Conservation (phyloP, 1,284 basidiomycete genomes). For the Kwoniella shivajii region DNA sequence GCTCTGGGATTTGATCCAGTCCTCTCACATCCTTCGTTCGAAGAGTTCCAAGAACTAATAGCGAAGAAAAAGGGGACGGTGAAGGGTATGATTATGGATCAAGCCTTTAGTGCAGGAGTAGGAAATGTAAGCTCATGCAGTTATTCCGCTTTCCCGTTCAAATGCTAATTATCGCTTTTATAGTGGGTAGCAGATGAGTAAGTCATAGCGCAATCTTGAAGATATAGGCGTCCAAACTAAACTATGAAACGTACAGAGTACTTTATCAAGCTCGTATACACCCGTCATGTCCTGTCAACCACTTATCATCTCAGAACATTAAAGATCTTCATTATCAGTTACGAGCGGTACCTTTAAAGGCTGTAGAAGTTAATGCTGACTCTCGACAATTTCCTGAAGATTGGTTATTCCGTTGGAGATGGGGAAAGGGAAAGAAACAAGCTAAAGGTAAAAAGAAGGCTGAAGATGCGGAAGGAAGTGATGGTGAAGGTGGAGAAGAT, state of each 20-base stretch:
- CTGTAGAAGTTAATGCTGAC: slow-evolving; percentile 74
- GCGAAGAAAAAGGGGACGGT: slow-evolving; percentile 68
- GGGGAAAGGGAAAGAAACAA: slow-evolving; percentile 73
- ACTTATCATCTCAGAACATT: slow-evolving; percentile 61
- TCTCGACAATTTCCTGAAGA: slow-evolving; percentile 66
- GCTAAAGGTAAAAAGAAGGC: slow-evolving; percentile 38
- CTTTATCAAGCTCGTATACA: slow-evolving; percentile 76
- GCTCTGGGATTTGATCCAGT: slow-evolving; percentile 77
- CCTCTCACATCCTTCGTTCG: slow-evolving; percentile 67
- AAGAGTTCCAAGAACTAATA: slow-evolving; percentile 62
- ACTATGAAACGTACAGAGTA: slow-evolving; percentile 59
- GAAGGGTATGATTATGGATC: slow-evolving; percentile 77
- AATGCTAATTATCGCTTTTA: not conserved
- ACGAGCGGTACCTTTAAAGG: slow-evolving; percentile 63
- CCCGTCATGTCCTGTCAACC: slow-evolving; percentile 69
- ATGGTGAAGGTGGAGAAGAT: slow-evolving; percentile 26
- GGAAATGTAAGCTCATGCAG: slow-evolving; percentile 69
- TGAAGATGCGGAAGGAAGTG: slow-evolving; percentile 12
- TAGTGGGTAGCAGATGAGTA: slow-evolving; percentile 70
- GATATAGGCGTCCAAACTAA: not conserved
- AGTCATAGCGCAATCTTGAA: slow-evolving; percentile 1
- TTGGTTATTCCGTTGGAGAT: slow-evolving; percentile 54
- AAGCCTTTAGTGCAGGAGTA: slow-evolving; percentile 76
- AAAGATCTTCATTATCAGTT: slow-evolving; percentile 63
- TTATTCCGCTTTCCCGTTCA: not conserved